Evolutionary conservation across 1,284 basidiomycete species (phyloP).

Genomic region (Sanguinoderma infundibulare): DNA sequence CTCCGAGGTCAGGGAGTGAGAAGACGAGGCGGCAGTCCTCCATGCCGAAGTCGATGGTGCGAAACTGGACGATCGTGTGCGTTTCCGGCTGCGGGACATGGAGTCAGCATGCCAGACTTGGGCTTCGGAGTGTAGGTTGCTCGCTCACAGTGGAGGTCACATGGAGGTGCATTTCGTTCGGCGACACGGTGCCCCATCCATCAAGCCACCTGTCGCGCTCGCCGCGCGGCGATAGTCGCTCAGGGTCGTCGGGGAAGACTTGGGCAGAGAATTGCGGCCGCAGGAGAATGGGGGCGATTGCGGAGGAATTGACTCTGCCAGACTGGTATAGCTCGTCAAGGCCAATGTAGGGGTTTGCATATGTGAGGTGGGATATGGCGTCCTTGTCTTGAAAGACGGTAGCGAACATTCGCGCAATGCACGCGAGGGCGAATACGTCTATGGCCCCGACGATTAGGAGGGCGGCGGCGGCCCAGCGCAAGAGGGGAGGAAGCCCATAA

Average conservation of each 20-base stretch:
- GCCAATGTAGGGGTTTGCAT: slow-evolving; percentile 22
- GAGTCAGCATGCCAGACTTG: background rate
- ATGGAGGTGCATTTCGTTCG: slow-evolving; percentile 7
- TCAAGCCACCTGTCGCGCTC: slow-evolving; percentile 4
- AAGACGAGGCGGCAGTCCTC: slow-evolving; percentile 19
- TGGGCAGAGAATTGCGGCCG: slow-evolving; percentile 19
- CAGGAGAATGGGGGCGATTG: slow-evolving; percentile 16
- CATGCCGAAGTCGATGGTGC: slow-evolving; percentile 29
- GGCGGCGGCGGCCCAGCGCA: slow-evolving; percentile 6
- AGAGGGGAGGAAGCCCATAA: too few relatives aligned
- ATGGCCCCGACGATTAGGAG: slow-evolving; percentile 9
- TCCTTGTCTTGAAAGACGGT: slow-evolving; percentile 15
- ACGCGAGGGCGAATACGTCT: slow-evolving; percentile 12
- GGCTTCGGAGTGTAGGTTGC: background rate
- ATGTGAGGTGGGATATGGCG: slow-evolving; percentile 7
- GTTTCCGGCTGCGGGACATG: background rate
- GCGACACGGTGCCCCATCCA: background rate
- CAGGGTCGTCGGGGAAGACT: slow-evolving; percentile 17
- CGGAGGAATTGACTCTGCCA: slow-evolving; percentile 5
- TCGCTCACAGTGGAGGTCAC: background rate
- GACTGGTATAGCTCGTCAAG: slow-evolving; percentile 18
- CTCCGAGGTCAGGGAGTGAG: background rate
- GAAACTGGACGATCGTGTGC: slow-evolving; percentile 25
- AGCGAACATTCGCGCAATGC: slow-evolving; percentile 10
- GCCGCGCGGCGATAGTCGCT: background rate